These are phyloP conservation scores for Suhomyces kunorum DNA, from an alignment of 1,139 yeast species.

Conservation along the genomic window DNA sequence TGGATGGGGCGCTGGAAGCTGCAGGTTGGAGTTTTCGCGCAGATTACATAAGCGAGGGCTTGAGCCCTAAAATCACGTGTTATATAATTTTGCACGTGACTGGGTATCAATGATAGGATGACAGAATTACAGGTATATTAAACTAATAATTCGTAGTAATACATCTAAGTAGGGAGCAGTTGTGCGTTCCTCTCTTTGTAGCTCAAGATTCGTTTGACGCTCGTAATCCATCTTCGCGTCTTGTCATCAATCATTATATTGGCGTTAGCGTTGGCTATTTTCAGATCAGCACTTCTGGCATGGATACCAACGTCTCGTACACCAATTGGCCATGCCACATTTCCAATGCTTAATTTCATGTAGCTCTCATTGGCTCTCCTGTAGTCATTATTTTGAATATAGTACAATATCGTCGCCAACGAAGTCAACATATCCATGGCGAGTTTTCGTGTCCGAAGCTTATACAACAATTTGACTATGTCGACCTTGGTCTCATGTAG, in stretches of 20 bases:
- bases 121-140: neutral
- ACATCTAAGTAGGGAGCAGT: neutral
- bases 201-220: conserved; percentile 69
- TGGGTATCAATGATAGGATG: neutral
- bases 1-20: conserved; percentile 8
- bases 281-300: conserved; percentile 57
- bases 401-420: conserved; percentile 58
- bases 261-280: conserved; percentile 50
- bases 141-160: neutral
- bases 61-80: conserved; percentile 11
- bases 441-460: conserved; percentile 53
- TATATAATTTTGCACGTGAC: neutral
- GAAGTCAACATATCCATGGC: conserved; percentile 50
- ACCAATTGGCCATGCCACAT: conserved; percentile 93
- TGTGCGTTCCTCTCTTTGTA: conserved; percentile 38
- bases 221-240: conserved; percentile 77
- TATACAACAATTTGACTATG: conserved; percentile 60
- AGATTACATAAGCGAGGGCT: conserved; percentile 9
- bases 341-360: conserved; percentile 77
- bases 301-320: conserved; percentile 80
- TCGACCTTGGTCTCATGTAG: conserved; percentile 59
- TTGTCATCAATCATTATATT: conserved; percentile 78
- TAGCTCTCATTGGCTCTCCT: conserved; percentile 68
- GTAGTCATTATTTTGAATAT: conserved; percentile 57
- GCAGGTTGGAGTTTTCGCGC: conserved; percentile 1